Base-by-base conservation (phyloP, 208 protist species). In the Acanthamoeba divionensis region DNA sequence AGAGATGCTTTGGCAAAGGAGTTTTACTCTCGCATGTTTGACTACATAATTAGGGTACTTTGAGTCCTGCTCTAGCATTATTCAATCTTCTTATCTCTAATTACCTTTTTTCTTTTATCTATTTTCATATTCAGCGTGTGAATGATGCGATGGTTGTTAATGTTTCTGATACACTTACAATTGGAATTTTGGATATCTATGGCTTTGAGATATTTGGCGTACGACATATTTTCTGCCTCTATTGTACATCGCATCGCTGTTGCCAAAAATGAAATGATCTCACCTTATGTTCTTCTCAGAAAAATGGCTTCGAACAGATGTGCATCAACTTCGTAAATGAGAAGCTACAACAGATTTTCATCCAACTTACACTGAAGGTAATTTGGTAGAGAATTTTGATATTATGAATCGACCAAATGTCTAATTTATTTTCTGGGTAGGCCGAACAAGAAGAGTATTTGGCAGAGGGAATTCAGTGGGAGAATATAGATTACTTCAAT, bases 291-390 rank as follows among this genome's bases (percentile, higher is more conserved):
- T 73, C 41, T 24, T 73, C 18, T n/a, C 90, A 98, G 24, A 96
- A 97, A 50, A 99, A 99, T 91, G 95, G 95, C 29, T 99, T 99
- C 89, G 98, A 99, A 92, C 98, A 99, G 93, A 98, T 99, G 41
- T 99, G 98, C 95, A 99, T 99, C 93, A 99, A 99, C 94, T 99
- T 98, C 91, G 97, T 98, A n/a, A 99, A 99, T 89, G 98, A 99
- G 91, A 99, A 99, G 92, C 93, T 99, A 29, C 98, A 99, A 93
- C 98, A 99, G 91, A 98, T 99, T 71, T 99, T 99, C 91, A 99
- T 99, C n/a, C n/a, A n/a, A n/a, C n/a, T n/a, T n/a, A n/a, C n/a
- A n/a, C n/a, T n/a, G n/a, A n/a, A 86, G n/a, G n/a, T n/a, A n/a
- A n/a, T n/a, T n/a, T n/a, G n/a, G n/a, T n/a, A n/a, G n/a, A n/a